Conservation (phyloP, 306 rosid species). For the Datisca glomerata region DNA sequence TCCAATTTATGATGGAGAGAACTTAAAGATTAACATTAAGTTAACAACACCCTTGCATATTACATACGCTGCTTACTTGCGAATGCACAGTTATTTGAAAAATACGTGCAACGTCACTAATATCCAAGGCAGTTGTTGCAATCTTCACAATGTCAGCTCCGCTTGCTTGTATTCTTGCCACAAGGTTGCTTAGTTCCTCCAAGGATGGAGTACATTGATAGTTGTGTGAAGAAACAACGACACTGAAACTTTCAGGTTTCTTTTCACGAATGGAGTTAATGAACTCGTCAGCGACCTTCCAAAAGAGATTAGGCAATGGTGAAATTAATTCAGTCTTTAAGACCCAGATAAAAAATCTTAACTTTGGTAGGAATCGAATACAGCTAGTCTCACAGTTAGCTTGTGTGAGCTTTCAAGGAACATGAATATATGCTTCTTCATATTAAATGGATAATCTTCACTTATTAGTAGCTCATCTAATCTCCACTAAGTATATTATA, state of each 20-base stretch:
- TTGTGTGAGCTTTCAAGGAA: no score
- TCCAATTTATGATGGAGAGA: no score
- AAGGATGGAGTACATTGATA: slow-evolving; percentile 67
- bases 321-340: slow-evolving; percentile 13
- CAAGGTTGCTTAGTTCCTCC: slow-evolving; percentile 89
- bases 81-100: slow-evolving; percentile 71
- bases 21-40: no score
- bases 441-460: no score
- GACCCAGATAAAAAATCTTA: slow-evolving; percentile 9
- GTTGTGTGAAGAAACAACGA: slow-evolving; percentile 92
- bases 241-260: slow-evolving; percentile 44
- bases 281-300: slow-evolving; percentile 76
- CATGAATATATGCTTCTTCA: no score
- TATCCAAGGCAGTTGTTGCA: slow-evolving; percentile 79
- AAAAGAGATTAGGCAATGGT: slow-evolving; percentile 17
- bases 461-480: no score
- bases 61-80: slow-evolving; percentile 70
- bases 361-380: no score
- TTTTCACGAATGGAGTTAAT: slow-evolving; percentile 46
- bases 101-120: slow-evolving; percentile 69
- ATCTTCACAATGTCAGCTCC: slow-evolving; percentile 96
- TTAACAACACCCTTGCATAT: no score
- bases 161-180: slow-evolving; percentile 71
- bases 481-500: no score
- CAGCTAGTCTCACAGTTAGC: no score